These are phyloP conservation scores for Thermomucor indicae-seudaticae DNA, from an alignment of 371 early-diverging fungal species.

Conservation along the genomic window DNA sequence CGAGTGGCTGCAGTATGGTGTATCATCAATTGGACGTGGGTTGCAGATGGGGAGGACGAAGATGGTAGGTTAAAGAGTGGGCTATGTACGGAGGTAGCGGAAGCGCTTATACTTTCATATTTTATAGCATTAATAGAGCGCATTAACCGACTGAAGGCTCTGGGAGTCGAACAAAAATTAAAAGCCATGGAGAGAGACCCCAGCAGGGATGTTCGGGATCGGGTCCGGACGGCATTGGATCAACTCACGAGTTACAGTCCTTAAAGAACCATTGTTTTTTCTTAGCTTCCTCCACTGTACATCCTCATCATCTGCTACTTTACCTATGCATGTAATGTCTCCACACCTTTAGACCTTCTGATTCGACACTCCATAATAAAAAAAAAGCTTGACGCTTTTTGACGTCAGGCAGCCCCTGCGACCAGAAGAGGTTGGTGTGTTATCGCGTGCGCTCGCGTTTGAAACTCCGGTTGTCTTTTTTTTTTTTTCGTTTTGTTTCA, in stretches of 20 bases:
- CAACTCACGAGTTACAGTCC: slow-evolving; percentile 37
- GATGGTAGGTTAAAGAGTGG: slow-evolving; percentile 22
- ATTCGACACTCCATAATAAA: no score
- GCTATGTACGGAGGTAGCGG: background rate
- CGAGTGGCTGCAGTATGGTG: slow-evolving; percentile 79
- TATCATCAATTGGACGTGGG: slow-evolving; percentile 81
- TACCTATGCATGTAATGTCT: background rate
- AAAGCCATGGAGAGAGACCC: slow-evolving; percentile 48
- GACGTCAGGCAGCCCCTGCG: no score
- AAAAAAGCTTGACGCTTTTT: no score
- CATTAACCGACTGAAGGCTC: slow-evolving; percentile 23
- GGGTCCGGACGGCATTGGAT: slow-evolving; percentile 66
- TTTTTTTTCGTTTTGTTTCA: background rate
- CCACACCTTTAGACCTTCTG: background rate
- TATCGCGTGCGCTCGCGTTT: no score
- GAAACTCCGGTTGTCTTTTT: background rate
- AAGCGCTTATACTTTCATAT: slow-evolving; percentile 5
- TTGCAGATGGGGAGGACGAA: slow-evolving; percentile 52
- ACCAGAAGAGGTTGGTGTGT: no score
- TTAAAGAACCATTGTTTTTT: background rate
- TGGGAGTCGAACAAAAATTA: slow-evolving; percentile 64
- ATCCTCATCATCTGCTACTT: background rate
- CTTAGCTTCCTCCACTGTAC: background rate
- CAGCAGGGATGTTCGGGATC: slow-evolving; percentile 70
- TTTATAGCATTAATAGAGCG: slow-evolving; percentile 11